Base-by-base conservation (phyloP, 768 basidiomycete species). In the Cantharellus anzutake region DNA sequence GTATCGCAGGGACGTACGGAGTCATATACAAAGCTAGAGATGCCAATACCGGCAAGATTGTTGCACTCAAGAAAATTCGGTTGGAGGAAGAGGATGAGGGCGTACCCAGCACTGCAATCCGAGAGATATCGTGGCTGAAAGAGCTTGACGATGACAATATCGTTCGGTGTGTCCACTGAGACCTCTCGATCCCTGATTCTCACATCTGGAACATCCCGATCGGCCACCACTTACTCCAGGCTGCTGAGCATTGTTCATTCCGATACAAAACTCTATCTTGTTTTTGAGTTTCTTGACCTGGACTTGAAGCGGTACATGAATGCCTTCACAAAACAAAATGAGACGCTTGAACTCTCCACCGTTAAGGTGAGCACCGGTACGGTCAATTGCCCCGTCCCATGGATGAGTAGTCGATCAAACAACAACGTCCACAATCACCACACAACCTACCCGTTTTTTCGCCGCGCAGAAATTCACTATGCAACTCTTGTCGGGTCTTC, bases 41-140 rank as follows among this genome's bases (percentile, higher is more conserved):
- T 69, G 72, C 80, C 63, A 77, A 72, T 52, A 84, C 79, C 5
- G 85, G 85, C 69, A 72, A 81, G 65, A 82, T 97, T 65, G 96
- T 99, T 57, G 96, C 96, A 34, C 76, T 98, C 64, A 99, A 99
- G 81, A 99, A 99, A 78, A 98, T 99, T 69, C 76, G 96, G 44
- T 80, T 99, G 37, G 96, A 98, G 70, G 91, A 91, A 16, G 96
- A 98, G 71, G 96, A 99, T 68, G 96, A 99, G 71, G 96, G 96
- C 53, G 96, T 99, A 29, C 96, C 96, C 4, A 89, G 86, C 64
- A 99, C 96, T 3, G 93, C 94, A 59, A 99, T 99, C 67, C 81
- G 96, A 57, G 96, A 99, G 75, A 99, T 99, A 71, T 91, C 88
- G 73, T 72, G 98, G 63, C 73, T 99, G 65, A 99, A 98, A 71